Percentiles rank a stretch among this genome's conserved stretches.
These are phyloP conservation scores for Claviceps sp. DNA, from an alignment of 2,329 filamentous ascomycete species.

Conservation along the genomic window DNA sequence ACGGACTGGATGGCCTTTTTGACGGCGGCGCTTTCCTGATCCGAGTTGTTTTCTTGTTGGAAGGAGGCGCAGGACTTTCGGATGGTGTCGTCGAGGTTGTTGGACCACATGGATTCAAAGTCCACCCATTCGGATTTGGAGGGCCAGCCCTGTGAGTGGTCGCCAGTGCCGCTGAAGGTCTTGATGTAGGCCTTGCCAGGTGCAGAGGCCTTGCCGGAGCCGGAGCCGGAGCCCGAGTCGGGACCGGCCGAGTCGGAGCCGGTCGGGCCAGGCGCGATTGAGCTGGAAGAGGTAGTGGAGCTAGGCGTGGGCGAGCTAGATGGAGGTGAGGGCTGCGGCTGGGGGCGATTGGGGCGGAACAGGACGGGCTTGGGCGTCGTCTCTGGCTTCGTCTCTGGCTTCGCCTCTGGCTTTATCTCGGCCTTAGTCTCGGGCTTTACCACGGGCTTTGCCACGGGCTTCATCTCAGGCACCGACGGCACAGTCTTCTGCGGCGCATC, in stretches of 20 bases:
- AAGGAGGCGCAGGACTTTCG: slow-evolving; percentile 7
- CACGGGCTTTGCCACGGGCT: background rate
- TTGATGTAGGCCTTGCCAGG: background rate
- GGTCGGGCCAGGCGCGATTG: too few relatives aligned
- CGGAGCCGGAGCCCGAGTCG: too few relatives aligned
- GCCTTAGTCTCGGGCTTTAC: background rate
- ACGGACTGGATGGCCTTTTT: slow-evolving; percentile 20
- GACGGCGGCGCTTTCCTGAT: slow-evolving; percentile 14
- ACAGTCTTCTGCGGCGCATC: background rate
- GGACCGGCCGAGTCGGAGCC: too few relatives aligned
- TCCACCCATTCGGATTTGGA: slow-evolving; percentile 15
- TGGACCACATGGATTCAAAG: slow-evolving; percentile 15
- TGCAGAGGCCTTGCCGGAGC: too few relatives aligned
- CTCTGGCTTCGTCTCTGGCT: too few relatives aligned
- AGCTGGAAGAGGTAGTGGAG: too few relatives aligned
- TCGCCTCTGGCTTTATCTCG: too few relatives aligned
- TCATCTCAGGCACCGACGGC: background rate
- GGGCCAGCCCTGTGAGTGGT: slow-evolving; percentile 16
- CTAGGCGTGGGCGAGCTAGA: too few relatives aligned
- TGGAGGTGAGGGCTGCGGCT: too few relatives aligned
- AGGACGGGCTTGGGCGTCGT: too few relatives aligned
- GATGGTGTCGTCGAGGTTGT: slow-evolving; percentile 8
- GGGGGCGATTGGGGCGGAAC: too few relatives aligned
- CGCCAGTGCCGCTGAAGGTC: slow-evolving; percentile 1
- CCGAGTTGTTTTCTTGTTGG: slow-evolving; percentile 9